Evolutionary conservation across 208 protist genomes (phyloP).

Genomic region (Vickermania ingenoplastis): DNA sequence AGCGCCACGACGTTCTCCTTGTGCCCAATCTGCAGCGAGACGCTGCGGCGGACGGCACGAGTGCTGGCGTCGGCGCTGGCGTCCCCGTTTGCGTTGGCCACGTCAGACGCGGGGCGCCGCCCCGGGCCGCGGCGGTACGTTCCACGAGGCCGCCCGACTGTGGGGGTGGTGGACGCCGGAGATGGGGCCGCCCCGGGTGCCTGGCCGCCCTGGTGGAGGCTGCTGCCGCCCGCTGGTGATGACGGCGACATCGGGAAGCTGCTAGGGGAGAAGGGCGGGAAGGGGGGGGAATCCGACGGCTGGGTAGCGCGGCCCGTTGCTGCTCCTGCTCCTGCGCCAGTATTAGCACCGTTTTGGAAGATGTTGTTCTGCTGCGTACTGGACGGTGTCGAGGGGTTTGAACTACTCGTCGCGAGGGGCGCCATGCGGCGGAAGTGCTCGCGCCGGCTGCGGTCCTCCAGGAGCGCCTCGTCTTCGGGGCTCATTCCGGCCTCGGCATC

Average conservation of each 20-base stretch:
- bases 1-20: conserved; percentile 46
- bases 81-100: not conserved
- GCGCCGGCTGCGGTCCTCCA: not conserved
- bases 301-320: not conserved
- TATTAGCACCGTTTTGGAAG: no score
- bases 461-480: not conserved
- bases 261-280: not conserved
- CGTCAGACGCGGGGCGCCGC: conserved; percentile 5
- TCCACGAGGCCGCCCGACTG: not conserved
- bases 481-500: not conserved
- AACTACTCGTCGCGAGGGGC: not conserved
- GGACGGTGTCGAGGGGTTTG: not conserved
- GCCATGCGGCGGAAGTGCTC: not conserved
- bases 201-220: no score
- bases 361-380: no score
- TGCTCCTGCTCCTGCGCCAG: not conserved
- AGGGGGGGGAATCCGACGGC: not conserved
- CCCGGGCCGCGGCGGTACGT: not conserved
- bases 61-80: not conserved
- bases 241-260: no score
- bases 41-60: not conserved
- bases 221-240: no score
- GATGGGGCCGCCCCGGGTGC: not conserved
- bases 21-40: conserved; percentile 8
- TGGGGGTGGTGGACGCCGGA: not conserved